Evolutionary conservation across 371 early-diverging fungal genomes (phyloP).

Genomic region (Mucor plumbeus): DNA sequence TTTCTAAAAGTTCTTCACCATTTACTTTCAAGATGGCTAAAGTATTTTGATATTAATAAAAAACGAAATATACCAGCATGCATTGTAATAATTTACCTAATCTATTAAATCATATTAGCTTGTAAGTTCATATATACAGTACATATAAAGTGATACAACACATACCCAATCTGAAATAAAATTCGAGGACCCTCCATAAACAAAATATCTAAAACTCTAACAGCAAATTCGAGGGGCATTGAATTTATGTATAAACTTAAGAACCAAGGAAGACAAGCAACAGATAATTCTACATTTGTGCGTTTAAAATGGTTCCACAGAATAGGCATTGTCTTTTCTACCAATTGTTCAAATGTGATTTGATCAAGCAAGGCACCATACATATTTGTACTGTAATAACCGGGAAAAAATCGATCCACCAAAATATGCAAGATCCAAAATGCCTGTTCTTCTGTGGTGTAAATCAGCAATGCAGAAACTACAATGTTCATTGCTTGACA

Average conservation of each 20-base stretch:
- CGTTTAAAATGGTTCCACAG: constrained; percentile 81
- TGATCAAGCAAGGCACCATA: constrained; percentile 96
- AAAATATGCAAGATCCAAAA: constrained; percentile 93
- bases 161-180: constrained; percentile 89
- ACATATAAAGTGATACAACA: background rate
- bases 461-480: constrained; percentile 90
- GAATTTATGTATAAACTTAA: constrained; percentile 93
- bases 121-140: background rate
- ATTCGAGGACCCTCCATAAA: constrained; percentile 94
- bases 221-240: constrained; percentile 87
- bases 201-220: constrained; percentile 92
- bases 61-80: background rate
- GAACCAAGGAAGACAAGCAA: constrained; percentile 97
- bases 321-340: constrained; percentile 79
- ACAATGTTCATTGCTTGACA: constrained; percentile 99
- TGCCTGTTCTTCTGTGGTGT: constrained; percentile 95
- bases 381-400: constrained; percentile 97
- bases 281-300: constrained; percentile 91
- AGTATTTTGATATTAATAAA: background rate
- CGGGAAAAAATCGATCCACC: constrained; percentile 90
- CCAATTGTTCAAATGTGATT: constrained; percentile 89
- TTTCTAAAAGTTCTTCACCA: constrained; percentile 82
- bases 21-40: constrained; percentile 89
- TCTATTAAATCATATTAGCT: background rate
- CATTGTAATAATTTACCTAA: background rate